Conservation (phyloP, 768 basidiomycete species). For the Termitomyces sp. region DNA sequence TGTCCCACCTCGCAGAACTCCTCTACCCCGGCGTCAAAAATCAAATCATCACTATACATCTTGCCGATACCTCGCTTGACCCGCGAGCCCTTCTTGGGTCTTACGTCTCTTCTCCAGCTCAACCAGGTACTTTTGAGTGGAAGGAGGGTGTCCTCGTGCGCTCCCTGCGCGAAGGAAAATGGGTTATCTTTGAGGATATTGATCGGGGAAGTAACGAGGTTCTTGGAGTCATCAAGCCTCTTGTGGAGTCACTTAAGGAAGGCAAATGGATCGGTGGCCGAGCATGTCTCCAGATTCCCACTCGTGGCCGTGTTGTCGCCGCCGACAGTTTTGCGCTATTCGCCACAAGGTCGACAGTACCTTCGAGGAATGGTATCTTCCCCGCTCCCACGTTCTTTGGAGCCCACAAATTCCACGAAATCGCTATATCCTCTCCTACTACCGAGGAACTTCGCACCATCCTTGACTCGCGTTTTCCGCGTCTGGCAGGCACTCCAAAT, state of each 20-base stretch:
- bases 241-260: conserved; percentile 68
- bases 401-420: conserved; percentile 77
- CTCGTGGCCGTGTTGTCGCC: conserved; percentile 71
- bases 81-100: conserved; percentile 91
- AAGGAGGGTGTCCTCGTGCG: conserved; percentile 91
- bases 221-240: conserved; percentile 79
- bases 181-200: conserved; percentile 91
- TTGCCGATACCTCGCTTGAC: conserved; percentile 94
- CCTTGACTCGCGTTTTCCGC: conserved; percentile 61
- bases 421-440: conserved; percentile 59
- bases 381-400: conserved; percentile 75
- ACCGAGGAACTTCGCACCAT: conserved; percentile 68
- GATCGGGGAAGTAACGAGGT: conserved; percentile 90
- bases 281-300: conserved; percentile 69
- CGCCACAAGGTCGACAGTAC: conserved; percentile 73
- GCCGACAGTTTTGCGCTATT: conserved; percentile 82
- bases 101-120: conserved; percentile 81
- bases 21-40: conserved; percentile 59
- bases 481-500: conserved; percentile 47
- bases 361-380: conserved; percentile 44
- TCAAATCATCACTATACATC: conserved; percentile 81
- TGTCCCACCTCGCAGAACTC: conserved; percentile 69
- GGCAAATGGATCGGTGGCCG: conserved; percentile 75
- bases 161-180: conserved; percentile 85
- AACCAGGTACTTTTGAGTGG: conserved; percentile 92